A percentile compares a stretch with the other conserved stretches of the same genome.
phyloP scores from a whole-genome alignment of 2,329 filamentous ascomycete genomes.

The Cercospora sojina region DNA sequence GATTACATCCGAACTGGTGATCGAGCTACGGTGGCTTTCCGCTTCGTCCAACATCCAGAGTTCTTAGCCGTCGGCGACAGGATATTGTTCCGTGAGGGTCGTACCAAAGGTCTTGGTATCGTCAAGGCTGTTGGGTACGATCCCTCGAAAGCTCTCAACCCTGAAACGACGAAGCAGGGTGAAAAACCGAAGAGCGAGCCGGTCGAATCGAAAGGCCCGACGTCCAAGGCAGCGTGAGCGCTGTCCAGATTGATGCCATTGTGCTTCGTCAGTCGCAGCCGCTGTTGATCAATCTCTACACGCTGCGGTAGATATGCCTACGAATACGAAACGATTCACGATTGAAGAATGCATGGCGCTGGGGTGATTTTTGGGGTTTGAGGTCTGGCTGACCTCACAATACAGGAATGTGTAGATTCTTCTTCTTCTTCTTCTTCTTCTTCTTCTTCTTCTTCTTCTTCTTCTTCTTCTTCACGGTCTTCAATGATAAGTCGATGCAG shows the following conservation, averaged over 20 bases:
- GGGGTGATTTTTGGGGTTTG: background rate
- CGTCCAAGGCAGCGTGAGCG: background rate
- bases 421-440: background rate
- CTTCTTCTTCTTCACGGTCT: background rate
- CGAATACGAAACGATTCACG: background rate
- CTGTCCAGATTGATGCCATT: background rate
- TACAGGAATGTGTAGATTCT: background rate
- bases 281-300: background rate
- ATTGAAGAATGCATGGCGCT: background rate
- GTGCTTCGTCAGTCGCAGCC: background rate
- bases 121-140: constrained; percentile 92
- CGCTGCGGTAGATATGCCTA: background rate
- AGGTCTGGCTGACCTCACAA: background rate
- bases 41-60: constrained; percentile 90
- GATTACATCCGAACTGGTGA: constrained; percentile 93
- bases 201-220: background rate
- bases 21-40: constrained; percentile 89
- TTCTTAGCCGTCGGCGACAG: constrained; percentile 86
- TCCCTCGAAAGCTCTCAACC: constrained; percentile 51
- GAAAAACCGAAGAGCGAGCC: background rate
- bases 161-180: constrained; percentile 29
- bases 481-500: background rate
- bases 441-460: background rate
- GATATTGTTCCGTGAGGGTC: constrained; percentile 87
- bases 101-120: constrained; percentile 93